Evolutionary conservation across 305 asterid genomes (phyloP), one percentile per base, ranked within the genome.

Genomic region (Fraxinus sp.): DNA sequence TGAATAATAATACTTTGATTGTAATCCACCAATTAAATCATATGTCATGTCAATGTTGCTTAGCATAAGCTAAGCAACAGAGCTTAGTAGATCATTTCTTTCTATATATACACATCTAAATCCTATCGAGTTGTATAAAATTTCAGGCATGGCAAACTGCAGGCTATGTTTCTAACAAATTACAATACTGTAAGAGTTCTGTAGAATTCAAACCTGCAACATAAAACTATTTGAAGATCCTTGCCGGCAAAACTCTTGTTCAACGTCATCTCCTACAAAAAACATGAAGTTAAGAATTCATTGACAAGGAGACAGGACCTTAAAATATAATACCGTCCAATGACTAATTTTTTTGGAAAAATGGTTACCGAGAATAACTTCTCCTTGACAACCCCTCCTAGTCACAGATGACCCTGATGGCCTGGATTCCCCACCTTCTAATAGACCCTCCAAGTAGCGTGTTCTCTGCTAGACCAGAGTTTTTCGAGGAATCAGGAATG

Each of bases 171-270:
- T 30, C 55, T 43, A 13, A 77, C 24, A 79, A 18, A 74, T 33
- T 64, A 66, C 39, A 72, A 78, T 26, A 80, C 49, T 24, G 24
- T 14, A 62, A 79, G 30, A 82, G 36, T 10, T 74, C 77, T 75
- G 78, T 77, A 79, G 82, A 85, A 71, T 77, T 77, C 89, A 85
- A 46, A 94, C 99, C 99, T 90, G 92, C 84, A 88, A 32, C 59
- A 28, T 39, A 84, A 90, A 92, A 81, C 81, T 85, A 82, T 82
- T 88, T 11, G 85, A 80, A 86, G 85, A 87, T 86, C 86, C 90
- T 76, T 39, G 91, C 82, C 41, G 77, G 73, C 71, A 90, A 73
- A 70, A 79, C 79, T 84, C 82, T 59, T 90, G 83, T 75, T 77
- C 78, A 84, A 81, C 83, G 87, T 74, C 77, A 84, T 49, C 59